These are phyloP conservation scores for Ephemerocybe angulata DNA, from an alignment of 768 basidiomycete genomes.

Conservation along the genomic window DNA sequence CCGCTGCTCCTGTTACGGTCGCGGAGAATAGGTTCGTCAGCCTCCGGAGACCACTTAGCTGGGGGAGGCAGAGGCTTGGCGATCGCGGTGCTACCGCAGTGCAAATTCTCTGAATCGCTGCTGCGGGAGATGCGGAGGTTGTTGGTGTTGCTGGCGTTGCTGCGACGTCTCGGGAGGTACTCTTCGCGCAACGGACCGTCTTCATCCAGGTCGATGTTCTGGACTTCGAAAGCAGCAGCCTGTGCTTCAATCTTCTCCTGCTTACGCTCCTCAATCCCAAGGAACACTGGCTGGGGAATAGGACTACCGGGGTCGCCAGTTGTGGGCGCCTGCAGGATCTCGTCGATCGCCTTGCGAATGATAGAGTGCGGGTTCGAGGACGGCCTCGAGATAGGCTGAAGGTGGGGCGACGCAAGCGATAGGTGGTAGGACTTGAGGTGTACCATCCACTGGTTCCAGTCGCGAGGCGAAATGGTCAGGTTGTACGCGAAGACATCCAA, in stretches of 20 bases:
- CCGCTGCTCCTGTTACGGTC: conserved; percentile 48
- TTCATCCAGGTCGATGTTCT: conserved; percentile 79
- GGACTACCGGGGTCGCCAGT: conserved; percentile 24
- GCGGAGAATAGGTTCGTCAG: conserved; percentile 69
- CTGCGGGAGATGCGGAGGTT: conserved; percentile 6
- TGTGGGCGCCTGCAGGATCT: conserved; percentile 53
- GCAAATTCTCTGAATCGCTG: conserved; percentile 17
- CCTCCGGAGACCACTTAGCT: conserved; percentile 77
- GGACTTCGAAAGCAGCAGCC: conserved; percentile 40
- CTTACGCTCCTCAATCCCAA: conserved; percentile 65
- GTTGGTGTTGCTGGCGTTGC: conserved; percentile 27
- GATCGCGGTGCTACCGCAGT: conserved; percentile 16
- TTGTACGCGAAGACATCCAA: conserved; percentile 70
- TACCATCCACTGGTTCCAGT: conserved; percentile 71
- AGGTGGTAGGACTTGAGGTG: conserved; percentile 64
- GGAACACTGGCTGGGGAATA: conserved; percentile 63
- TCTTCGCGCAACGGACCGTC: conserved; percentile 81
- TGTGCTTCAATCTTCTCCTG: conserved; percentile 47
- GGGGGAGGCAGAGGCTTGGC: conserved; percentile 59
- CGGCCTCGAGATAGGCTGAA: conserved; percentile 77
- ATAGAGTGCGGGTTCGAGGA: conserved; percentile 68
- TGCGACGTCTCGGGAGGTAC: conserved; percentile 70
- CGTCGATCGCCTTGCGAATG: conserved; percentile 66
- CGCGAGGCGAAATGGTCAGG: conserved; percentile 57
- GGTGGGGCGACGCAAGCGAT: conserved; percentile 54